A percentile compares a stretch with the other conserved stretches of the same genome.
Conservation (phyloP, 176 grass and related monocot genomes). For the Carex parvula region DNA sequence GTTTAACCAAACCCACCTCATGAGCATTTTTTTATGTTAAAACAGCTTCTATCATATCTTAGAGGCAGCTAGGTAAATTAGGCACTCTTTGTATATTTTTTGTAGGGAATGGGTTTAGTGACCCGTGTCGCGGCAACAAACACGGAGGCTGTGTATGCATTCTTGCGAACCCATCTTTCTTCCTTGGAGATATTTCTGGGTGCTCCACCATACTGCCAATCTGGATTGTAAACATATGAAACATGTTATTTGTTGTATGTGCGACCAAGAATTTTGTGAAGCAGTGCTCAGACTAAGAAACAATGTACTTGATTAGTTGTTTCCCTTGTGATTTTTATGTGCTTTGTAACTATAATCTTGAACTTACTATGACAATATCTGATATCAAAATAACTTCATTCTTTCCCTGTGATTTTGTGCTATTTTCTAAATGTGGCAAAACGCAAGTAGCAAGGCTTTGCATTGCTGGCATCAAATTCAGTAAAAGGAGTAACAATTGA, state of each 20-base stretch:
- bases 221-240: conserved; percentile 32
- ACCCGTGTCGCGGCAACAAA: conserved; percentile 47
- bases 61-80: background rate
- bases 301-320: background rate
- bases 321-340: background rate
- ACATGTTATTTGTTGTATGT: conserved; percentile 23
- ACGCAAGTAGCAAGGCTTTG: background rate
- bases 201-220: conserved; percentile 46
- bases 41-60: background rate
- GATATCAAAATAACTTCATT: background rate
- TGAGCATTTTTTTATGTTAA: background rate
- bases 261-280: background rate
- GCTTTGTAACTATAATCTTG: background rate
- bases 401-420: background rate
- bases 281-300: background rate
- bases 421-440: background rate
- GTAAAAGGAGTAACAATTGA: background rate
- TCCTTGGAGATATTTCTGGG: conserved; percentile 54
- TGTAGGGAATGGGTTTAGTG: conserved; percentile 61
- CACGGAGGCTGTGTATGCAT: conserved; percentile 62
- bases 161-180: conserved; percentile 58
- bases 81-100: background rate
- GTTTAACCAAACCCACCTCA: background rate
- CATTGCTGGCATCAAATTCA: conserved; percentile 1
- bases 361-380: conserved; percentile 1